These are phyloP conservation scores for Citropsis articulata DNA, from an alignment of 345 rosid species.

Conservation along the genomic window DNA sequence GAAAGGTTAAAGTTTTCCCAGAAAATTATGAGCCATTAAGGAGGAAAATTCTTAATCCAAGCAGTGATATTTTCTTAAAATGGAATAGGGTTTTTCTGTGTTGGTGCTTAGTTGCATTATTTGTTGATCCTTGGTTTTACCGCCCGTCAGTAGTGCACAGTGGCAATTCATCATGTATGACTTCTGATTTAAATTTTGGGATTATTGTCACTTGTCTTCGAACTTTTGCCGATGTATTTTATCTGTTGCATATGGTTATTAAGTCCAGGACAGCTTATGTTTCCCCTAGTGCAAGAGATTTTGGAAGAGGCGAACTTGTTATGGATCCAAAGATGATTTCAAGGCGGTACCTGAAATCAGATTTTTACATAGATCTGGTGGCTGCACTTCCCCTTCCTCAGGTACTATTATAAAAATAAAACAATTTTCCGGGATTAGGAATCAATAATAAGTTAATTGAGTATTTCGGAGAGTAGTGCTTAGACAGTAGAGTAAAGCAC, in stretches of 20 bases:
- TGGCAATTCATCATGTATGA: slow-evolving; percentile 53
- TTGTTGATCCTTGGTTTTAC: slow-evolving; percentile 80
- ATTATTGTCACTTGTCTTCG: slow-evolving; percentile 69
- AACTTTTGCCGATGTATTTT: slow-evolving; percentile 68
- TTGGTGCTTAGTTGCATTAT: slow-evolving; percentile 73
- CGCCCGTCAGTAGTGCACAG: slow-evolving; percentile 53
- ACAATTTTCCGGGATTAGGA: background rate
- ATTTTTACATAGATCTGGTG: slow-evolving; percentile 65
- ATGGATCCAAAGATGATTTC: slow-evolving; percentile 66
- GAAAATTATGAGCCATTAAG: slow-evolving; percentile 46
- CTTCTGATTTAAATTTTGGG: slow-evolving; percentile 55
- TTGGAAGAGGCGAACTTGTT: slow-evolving; percentile 84
- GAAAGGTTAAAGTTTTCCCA: slow-evolving; percentile 53
- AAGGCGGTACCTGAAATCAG: slow-evolving; percentile 59
- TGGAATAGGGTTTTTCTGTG: slow-evolving; percentile 77
- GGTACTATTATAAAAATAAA: slow-evolving; percentile 35
- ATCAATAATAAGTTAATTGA: background rate
- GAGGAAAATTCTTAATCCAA: slow-evolving; percentile 64
- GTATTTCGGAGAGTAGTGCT: background rate
- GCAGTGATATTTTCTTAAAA: slow-evolving; percentile 49
- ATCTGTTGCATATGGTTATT: slow-evolving; percentile 51
- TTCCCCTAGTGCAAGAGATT: slow-evolving; percentile 68
- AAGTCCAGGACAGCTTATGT: slow-evolving; percentile 83
- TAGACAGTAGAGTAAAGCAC: background rate
- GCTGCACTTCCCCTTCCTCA: slow-evolving; percentile 84